These are phyloP conservation scores for Sesbania bispinosa DNA, from an alignment of 306 rosid genomes.

Conservation along the genomic window DNA sequence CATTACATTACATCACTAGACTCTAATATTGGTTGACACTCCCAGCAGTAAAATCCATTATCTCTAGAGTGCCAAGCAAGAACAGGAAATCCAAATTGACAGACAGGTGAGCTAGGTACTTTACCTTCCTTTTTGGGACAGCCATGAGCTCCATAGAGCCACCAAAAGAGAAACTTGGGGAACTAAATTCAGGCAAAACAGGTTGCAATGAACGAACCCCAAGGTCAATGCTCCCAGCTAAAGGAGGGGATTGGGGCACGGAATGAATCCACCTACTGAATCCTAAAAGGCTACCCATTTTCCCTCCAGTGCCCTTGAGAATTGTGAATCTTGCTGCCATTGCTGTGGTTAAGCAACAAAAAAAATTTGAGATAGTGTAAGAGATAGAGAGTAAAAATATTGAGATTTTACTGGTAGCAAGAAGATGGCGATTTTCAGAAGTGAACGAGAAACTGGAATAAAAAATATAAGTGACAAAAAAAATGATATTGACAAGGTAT, in stretches of 20 bases:
- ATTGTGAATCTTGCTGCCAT: constrained; percentile 48
- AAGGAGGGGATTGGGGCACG: constrained; percentile 44
- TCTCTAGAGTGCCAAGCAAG: not conserved
- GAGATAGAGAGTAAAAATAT: not conserved
- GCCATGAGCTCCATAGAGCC: constrained; percentile 93
- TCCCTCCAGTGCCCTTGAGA: constrained; percentile 28
- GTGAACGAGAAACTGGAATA: no score
- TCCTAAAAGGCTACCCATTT: constrained; percentile 39
- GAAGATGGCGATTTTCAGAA: no score
- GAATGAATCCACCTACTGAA: constrained; percentile 36
- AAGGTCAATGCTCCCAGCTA: constrained; percentile 33
- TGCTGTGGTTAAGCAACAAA: not conserved
- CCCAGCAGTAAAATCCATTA: not conserved
- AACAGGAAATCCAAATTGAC: not conserved
- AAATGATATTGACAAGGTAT: no score
- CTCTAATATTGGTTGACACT: not conserved
- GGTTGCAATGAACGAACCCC: constrained; percentile 31
- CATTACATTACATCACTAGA: not conserved
- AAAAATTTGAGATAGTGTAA: not conserved
- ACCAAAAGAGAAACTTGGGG: constrained; percentile 46
- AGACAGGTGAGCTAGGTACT: not conserved
- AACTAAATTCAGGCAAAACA: constrained; percentile 52
- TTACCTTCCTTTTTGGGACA: constrained; percentile 80
- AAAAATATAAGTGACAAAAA: no score
- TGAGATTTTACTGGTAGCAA: no score